phyloP scores from a whole-genome alignment of 1,284 basidiomycete species.

The Cryptococcus depauperatus region DNA sequence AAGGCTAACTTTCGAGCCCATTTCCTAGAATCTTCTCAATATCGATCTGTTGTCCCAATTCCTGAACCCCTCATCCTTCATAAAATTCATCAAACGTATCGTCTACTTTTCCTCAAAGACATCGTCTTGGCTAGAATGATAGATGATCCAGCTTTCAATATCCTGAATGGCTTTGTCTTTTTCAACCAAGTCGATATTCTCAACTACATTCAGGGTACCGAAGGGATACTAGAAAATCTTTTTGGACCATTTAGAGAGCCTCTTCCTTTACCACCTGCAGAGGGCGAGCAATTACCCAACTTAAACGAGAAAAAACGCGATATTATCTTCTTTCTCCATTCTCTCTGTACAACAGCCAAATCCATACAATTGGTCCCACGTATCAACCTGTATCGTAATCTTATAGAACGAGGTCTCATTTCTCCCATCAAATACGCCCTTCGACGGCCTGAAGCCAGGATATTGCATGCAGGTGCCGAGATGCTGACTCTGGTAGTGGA shows the following conservation, averaged over 20 bases:
- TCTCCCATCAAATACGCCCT: conserved; percentile 89
- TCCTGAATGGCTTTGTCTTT: conserved; percentile 93
- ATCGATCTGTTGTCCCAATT: conserved; percentile 78
- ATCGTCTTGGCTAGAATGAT: conserved; percentile 90
- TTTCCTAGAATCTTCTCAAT: conserved; percentile 68
- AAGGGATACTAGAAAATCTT: conserved; percentile 65
- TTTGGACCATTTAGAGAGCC: conserved; percentile 66
- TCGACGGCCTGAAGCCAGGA: conserved; percentile 47
- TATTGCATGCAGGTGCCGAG: conserved; percentile 79
- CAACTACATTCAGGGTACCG: conserved; percentile 73
- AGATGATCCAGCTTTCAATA: conserved; percentile 94
- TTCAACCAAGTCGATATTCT: conserved; percentile 99
- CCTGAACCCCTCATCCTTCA: conserved; percentile 62
- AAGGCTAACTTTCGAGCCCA: conserved; percentile 97
- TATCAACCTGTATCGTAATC: conserved; percentile 75
- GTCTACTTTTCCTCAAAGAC: conserved; percentile 93
- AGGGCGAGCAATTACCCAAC: conserved; percentile 25
- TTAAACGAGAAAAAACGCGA: conserved; percentile 49
- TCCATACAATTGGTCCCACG: conserved; percentile 84
- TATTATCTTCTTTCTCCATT: conserved; percentile 79
- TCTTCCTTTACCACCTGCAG: conserved; percentile 18
- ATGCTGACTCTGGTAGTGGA: conserved; percentile 80
- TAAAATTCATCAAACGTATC: conserved; percentile 94
- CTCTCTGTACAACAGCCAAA: conserved; percentile 92
- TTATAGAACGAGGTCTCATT: conserved; percentile 82